phyloP scores from a whole-genome alignment of 371 early-diverging fungal species.

The Rhizopus microsporus region DNA sequence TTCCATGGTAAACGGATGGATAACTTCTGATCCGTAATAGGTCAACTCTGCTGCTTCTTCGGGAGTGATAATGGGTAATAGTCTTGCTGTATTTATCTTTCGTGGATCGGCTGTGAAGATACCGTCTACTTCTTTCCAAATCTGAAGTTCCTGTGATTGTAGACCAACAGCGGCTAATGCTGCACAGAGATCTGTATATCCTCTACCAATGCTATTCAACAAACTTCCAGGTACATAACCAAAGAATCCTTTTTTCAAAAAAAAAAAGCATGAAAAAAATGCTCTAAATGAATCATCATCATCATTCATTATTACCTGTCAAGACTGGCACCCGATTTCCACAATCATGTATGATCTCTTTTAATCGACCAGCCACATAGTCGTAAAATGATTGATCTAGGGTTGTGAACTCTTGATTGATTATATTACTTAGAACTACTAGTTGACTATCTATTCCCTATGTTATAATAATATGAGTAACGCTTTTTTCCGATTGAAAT shows the following conservation, averaged over 20 bases:
- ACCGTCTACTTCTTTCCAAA: constrained; percentile 99
- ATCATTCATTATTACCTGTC: constrained; percentile 59
- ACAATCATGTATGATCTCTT: constrained; percentile 60
- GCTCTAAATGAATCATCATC: not conserved
- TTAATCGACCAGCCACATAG: constrained; percentile 72
- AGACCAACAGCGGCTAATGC: constrained; percentile 93
- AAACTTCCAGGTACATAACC: constrained; percentile 95
- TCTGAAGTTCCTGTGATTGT: constrained; percentile 86
- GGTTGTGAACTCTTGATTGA: constrained; percentile 69
- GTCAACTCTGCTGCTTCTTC: constrained; percentile 98
- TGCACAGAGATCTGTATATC: constrained; percentile 98
- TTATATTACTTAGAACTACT: constrained; percentile 80
- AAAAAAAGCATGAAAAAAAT: not conserved
- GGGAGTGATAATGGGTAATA: constrained; percentile 92
- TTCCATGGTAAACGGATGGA: constrained; percentile 99
- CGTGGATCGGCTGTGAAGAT: constrained; percentile 99
- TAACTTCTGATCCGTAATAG: constrained; percentile 96
- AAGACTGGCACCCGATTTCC: constrained; percentile 80
- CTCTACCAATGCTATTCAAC: constrained; percentile 91
- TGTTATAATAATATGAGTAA: not conserved
- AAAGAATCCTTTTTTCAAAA: constrained; percentile 71
- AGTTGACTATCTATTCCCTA: constrained; percentile 83
- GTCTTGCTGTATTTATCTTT: constrained; percentile 84
- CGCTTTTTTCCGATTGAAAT: not conserved
- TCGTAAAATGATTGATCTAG: constrained; percentile 93